Percentiles rank a stretch among this genome's conserved stretches.
These are phyloP conservation scores for Barnettozyma californica DNA, from an alignment of 805 yeast species.

Conservation along the genomic window DNA sequence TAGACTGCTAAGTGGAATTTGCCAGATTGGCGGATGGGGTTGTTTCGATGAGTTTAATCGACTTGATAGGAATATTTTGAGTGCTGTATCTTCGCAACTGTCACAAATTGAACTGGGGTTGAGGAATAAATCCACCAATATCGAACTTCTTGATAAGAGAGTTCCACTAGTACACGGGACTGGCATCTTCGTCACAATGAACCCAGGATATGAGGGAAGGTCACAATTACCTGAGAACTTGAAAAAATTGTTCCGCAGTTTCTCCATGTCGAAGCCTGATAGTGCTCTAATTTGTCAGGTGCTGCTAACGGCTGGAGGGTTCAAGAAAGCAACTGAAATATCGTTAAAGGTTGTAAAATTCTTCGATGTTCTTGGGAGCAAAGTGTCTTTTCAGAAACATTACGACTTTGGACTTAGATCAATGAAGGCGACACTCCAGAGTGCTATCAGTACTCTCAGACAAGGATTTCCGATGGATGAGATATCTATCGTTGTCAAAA, in stretches of 20 bases:
- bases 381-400: slow-evolving; percentile 54
- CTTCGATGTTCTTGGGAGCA: slow-evolving; percentile 38
- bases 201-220: slow-evolving; percentile 85
- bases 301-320: slow-evolving; percentile 69
- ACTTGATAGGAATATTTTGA: slow-evolving; percentile 60
- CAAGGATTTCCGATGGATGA: slow-evolving; percentile 19
- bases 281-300: slow-evolving; percentile 62
- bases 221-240: slow-evolving; percentile 79
- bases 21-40: slow-evolving; percentile 87
- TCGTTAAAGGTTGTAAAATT: slow-evolving; percentile 50
- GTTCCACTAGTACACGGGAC: slow-evolving; percentile 40
- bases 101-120: slow-evolving; percentile 63
- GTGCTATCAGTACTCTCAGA: slow-evolving; percentile 47
- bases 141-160: slow-evolving; percentile 40
- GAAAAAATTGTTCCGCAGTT: slow-evolving; percentile 69
- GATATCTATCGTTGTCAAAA: slow-evolving; percentile 36
- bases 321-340: slow-evolving; percentile 39
- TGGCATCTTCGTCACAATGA: slow-evolving; percentile 86
- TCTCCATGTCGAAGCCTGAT: slow-evolving; percentile 74
- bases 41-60: slow-evolving; percentile 96
- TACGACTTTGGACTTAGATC: slow-evolving; percentile 91
- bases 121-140: slow-evolving; percentile 10
- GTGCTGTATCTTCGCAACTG: slow-evolving; percentile 81
- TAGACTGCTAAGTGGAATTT: slow-evolving; percentile 70
- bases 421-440: slow-evolving; percentile 57